Evolutionary conservation across 306 rosid species (phyloP).

Genomic region (Cicer pinnatifidum): DNA sequence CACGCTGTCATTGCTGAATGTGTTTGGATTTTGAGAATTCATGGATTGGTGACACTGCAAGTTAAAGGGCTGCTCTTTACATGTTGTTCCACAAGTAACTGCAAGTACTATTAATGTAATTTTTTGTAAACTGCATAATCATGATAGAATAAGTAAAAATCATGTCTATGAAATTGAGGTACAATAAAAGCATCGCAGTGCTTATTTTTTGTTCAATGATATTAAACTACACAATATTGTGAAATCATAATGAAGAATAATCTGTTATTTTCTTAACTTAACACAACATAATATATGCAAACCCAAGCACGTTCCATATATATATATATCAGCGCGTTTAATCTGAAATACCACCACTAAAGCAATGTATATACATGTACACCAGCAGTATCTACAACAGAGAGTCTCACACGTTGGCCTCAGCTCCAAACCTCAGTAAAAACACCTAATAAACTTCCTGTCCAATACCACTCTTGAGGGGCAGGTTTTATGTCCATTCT

Average conservation of each 20-base stretch:
- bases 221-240: not conserved
- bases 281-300: not conserved
- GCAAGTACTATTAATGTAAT: not conserved
- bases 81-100: not conserved
- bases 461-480: not conserved
- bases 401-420: slow-evolving; percentile 32
- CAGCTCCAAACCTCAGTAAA: slow-evolving; percentile 37
- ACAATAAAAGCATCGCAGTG: not conserved
- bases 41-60: not conserved
- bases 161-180: not conserved
- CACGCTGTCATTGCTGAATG: not conserved
- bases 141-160: not conserved
- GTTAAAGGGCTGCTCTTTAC: not conserved
- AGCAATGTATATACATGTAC: slow-evolving; percentile 44
- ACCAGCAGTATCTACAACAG: slow-evolving; percentile 43
- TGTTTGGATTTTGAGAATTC: not conserved
- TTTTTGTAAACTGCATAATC: not conserved
- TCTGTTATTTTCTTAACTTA: no score
- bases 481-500: slow-evolving; percentile 17
- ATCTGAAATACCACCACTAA: slow-evolving; percentile 38
- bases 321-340: slow-evolving; percentile 8
- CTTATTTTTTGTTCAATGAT: not conserved
- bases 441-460: slow-evolving; percentile 31
- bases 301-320: slow-evolving; percentile 9
- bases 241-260: no score